phyloP scores from a whole-genome alignment of 2,329 filamentous ascomycete genomes.

The Cercospora sesami region DNA sequence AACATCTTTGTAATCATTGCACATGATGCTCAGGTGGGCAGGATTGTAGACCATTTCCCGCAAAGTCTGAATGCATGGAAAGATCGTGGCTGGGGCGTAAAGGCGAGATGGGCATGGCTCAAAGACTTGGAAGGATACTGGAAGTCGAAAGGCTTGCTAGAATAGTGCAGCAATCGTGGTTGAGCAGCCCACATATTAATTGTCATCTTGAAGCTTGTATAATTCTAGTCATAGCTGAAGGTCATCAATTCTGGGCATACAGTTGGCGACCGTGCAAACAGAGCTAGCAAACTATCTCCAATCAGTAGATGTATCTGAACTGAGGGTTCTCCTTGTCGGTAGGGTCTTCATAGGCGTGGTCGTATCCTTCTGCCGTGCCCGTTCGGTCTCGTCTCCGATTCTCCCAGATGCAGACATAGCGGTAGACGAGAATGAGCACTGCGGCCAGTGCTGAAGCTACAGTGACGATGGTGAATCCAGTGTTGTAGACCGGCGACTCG shows the following conservation, averaged over 20 bases:
- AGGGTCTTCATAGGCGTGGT: conserved; percentile 56
- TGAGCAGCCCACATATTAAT: not conserved
- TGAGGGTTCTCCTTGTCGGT: conserved; percentile 45
- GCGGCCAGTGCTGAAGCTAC: not conserved
- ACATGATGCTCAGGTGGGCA: not conserved
- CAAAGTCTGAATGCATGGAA: not conserved
- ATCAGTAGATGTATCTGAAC: conserved; percentile 22
- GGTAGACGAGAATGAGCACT: not conserved
- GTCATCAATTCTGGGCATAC: not conserved
- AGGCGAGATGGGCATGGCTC: conserved; percentile 9
- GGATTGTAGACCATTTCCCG: not conserved
- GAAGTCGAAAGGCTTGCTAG: not conserved
- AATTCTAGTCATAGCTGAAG: not conserved
- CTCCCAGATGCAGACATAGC: conserved; percentile 42
- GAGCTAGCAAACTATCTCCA: not conserved
- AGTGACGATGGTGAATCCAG: not conserved
- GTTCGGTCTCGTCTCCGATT: conserved; percentile 48
- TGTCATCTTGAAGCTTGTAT: not conserved
- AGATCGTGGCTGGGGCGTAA: not conserved
- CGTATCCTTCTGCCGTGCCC: conserved; percentile 51
- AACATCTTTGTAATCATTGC: not conserved
- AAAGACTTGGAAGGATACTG: conserved; percentile 12
- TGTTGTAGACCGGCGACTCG: not conserved
- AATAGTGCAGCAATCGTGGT: not conserved
- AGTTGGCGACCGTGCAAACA: not conserved